Base-by-base conservation (phyloP, 305 asterid genomes). In the Solanum aculeatissimum region DNA sequence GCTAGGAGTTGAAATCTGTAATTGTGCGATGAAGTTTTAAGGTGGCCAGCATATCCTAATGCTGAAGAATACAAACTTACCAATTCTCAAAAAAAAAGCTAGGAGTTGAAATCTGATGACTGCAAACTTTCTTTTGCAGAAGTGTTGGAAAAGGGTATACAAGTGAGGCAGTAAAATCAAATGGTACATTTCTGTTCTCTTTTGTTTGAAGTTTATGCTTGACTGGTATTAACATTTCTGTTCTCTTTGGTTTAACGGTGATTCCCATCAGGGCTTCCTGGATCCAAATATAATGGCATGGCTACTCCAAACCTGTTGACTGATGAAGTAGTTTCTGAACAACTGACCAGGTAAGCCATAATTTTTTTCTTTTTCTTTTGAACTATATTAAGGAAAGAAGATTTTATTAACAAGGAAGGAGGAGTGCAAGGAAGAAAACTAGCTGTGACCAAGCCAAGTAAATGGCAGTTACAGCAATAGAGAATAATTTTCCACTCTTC, bases 241-340 rank as follows among this genome's bases (percentile, higher is more conserved):
- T 70, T 60, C 35, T 27, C 25, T 27, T 51, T 51, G 65, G 45
- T 27, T 77, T 51, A 77, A 51, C 19, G 19, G 29, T 11, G 18
- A 16, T 51, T 77, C 69, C 10, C 32, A 32, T 18, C 68, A 78
- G 83, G 23, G 21, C 49, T 78, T 53, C 51, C 51, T 29, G 66
- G 19, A 78, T 32, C 51, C 83, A 78, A 53, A 32, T 29, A 14
- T 78, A 78, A 54, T 54, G 85, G 60, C 29, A 68, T 38, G 32
- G 84, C 86, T 60, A 86, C 82, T 84, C 55, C 90, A 35, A 95
- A 94, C 89, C 84, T 92, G 89, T 91, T 94, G 83, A 89, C 84
- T 86, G 99, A 96, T 89, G 99, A 96, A 88, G 92, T 96, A 78
- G 97, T 95, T 68, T 94, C 98, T 42, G 98, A 96, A 90, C 99